A percentile compares a stretch with the other conserved stretches of the same genome.
These are phyloP conservation scores for Quercus rubra DNA, from an alignment of 306 rosid genomes.

Conservation along the genomic window DNA sequence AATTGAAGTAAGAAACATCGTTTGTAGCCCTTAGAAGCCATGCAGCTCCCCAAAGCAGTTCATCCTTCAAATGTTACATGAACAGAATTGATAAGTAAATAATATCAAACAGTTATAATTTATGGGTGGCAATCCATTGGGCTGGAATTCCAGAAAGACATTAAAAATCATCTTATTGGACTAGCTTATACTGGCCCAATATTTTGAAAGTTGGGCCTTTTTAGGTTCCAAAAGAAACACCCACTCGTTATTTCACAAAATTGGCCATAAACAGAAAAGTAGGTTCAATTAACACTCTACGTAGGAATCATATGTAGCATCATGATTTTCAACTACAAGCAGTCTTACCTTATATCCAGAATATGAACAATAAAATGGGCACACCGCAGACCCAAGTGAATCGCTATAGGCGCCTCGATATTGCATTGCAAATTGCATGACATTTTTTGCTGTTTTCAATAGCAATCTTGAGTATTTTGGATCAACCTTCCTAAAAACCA, in stretches of 20 bases:
- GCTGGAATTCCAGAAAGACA: too few species aligned
- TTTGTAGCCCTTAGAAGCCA: conserved; percentile 92
- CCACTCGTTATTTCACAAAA: too few species aligned
- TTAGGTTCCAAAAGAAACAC: too few species aligned
- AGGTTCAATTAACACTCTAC: too few species aligned
- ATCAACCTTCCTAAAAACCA: conserved; percentile 71
- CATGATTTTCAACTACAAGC: too few species aligned
- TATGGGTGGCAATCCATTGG: too few species aligned
- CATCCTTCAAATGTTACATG: conserved; percentile 49
- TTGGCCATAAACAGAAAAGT: too few species aligned
- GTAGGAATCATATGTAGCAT: too few species aligned
- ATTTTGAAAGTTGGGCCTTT: too few species aligned
- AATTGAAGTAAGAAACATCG: conserved; percentile 44
- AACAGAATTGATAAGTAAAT: background rate
- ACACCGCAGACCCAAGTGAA: conserved; percentile 78
- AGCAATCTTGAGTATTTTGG: conserved; percentile 56
- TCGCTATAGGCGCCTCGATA: conserved; percentile 74
- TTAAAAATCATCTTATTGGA: too few species aligned
- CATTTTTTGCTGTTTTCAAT: conserved; percentile 58
- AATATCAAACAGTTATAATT: too few species aligned
- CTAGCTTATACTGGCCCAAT: too few species aligned
- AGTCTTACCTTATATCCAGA: conserved; percentile 74
- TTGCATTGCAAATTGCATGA: conserved; percentile 64
- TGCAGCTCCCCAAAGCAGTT: conserved; percentile 89
- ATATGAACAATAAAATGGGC: conserved; percentile 97